Conservation (phyloP, 2,329 filamentous ascomycete species). For the Fusarium ambrosium region DNA sequence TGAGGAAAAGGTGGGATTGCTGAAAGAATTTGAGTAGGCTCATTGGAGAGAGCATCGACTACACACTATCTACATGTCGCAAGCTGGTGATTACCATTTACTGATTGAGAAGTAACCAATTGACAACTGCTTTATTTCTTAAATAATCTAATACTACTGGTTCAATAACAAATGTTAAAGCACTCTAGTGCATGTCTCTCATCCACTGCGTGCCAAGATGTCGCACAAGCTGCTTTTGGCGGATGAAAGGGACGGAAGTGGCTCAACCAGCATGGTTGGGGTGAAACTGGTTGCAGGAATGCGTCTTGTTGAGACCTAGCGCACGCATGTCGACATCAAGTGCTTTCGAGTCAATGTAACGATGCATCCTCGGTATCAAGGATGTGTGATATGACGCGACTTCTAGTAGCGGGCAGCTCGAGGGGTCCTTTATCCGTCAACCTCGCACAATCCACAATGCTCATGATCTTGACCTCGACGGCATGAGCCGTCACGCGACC, state of each 20-base stretch:
- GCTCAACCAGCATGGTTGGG: conserved; percentile 37
- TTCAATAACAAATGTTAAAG: background rate
- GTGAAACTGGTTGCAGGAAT: conserved; percentile 26
- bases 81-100: background rate
- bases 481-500: conserved; percentile 43
- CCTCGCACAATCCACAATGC: conserved; percentile 2
- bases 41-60: background rate
- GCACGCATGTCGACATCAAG: background rate
- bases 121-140: background rate
- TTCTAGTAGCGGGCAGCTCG: background rate
- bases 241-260: conserved; percentile 29
- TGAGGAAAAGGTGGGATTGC: conserved; percentile 44
- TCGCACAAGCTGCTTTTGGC: background rate
- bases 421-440: background rate
- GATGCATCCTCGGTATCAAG: conserved; percentile 28
- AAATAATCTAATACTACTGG: background rate
- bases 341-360: conserved; percentile 22
- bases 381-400: conserved; percentile 20
- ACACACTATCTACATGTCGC: background rate
- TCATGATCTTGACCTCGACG: conserved; percentile 10
- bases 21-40: conserved; percentile 27
- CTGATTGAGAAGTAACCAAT: background rate
- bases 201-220: background rate
- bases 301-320: conserved; percentile 44
- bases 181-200: background rate